Conservation (phyloP, 139 green algal genomes). For the Deuterostichococcus epilithicus region DNA sequence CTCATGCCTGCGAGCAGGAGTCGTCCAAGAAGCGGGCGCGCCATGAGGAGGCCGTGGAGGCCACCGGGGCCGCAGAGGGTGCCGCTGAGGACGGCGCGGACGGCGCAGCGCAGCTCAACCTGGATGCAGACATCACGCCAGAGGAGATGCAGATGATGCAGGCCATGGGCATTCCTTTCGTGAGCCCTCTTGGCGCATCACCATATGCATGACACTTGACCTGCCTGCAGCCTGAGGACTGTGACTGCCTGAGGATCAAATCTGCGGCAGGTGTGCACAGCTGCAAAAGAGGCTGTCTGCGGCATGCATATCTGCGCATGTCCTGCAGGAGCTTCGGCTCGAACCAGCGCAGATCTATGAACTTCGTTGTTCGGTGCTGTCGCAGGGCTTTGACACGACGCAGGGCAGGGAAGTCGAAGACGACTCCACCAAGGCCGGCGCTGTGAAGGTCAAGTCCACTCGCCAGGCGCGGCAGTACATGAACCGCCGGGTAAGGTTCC, state of each 20-base stretch:
- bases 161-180: conserved; percentile 83
- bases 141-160: conserved; percentile 86
- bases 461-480: conserved; percentile 86
- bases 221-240: not conserved
- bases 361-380: no score
- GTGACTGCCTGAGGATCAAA: not conserved
- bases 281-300: no score
- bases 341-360: no score
- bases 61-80: no score
- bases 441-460: conserved; percentile 64
- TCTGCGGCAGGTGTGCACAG: not conserved
- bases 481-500: conserved; percentile 75
- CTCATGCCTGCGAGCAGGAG: not conserved
- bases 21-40: not conserved
- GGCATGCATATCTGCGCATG: no score
- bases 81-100: not conserved
- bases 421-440: conserved; percentile 54
- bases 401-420: conserved; percentile 77
- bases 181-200: conserved; percentile 12
- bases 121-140: conserved; percentile 68
- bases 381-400: conserved; percentile 70
- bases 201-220: not conserved
- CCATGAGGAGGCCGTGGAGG: not conserved
- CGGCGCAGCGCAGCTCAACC: conserved; percentile 22
- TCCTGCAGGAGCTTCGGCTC: no score